These are phyloP conservation scores for Aechmea fasciata DNA, from an alignment of 176 grass and related monocot genomes.

Conservation along the genomic window DNA sequence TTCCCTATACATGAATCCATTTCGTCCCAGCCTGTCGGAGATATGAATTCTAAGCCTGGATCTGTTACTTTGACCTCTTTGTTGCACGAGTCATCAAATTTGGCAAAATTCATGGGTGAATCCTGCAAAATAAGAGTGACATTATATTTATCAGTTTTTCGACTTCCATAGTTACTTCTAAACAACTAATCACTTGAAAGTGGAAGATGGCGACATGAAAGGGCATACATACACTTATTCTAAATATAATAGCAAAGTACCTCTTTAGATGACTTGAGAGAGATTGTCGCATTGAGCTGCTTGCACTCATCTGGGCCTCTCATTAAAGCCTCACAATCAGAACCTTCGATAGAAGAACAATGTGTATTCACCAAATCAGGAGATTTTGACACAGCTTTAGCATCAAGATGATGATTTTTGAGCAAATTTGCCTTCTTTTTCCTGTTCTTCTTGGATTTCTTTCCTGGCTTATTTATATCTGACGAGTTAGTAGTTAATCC, in stretches of 20 bases:
- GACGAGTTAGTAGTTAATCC: background rate
- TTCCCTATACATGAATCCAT: background rate
- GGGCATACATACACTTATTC: background rate
- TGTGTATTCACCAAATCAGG: background rate
- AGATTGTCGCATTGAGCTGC: background rate
- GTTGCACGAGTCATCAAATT: background rate
- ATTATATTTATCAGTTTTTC: background rate
- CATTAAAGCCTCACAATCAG: background rate
- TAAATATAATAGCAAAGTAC: background rate
- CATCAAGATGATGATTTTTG: background rate
- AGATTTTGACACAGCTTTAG: background rate
- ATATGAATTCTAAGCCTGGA: background rate
- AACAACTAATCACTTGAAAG: background rate
- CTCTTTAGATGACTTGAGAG: background rate
- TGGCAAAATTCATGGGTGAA: background rate
- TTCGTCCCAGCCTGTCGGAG: background rate
- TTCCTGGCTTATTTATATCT: background rate
- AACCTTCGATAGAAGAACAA: background rate
- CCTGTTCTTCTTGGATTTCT: background rate
- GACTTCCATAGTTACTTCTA: background rate
- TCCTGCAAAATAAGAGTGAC: background rate
- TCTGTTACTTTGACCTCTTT: background rate
- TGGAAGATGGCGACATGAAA: too few relatives aligned
- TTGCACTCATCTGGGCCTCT: background rate
- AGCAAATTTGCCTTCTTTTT: background rate